These are phyloP conservation scores for Cryptococcus sp. DNA, from an alignment of 1,284 basidiomycete species.

Conservation along the genomic window DNA sequence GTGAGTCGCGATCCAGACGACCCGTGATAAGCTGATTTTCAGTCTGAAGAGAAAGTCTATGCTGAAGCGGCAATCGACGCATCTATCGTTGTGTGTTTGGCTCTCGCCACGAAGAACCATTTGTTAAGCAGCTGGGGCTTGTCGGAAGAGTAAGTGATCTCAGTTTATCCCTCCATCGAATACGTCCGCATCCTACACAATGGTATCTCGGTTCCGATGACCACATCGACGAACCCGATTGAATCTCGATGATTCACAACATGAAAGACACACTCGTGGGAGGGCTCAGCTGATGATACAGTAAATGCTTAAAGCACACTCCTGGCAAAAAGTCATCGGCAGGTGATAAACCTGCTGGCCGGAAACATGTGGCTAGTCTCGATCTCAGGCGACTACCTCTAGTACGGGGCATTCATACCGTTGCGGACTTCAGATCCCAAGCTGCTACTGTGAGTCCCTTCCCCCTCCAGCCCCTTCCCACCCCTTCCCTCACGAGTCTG, in stretches of 20 bases:
- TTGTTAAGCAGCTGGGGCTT: constrained; percentile 74
- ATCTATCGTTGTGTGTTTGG: constrained; percentile 70
- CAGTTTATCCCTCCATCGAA: constrained; percentile 6
- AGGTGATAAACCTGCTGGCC: constrained; percentile 72
- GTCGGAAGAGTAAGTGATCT: constrained; percentile 69
- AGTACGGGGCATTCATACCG: constrained; percentile 31
- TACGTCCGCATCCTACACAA: no score
- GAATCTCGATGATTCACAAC: neutral
- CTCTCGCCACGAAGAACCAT: constrained; percentile 77
- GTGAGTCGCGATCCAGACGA: constrained; percentile 2
- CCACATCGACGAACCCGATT: no score
- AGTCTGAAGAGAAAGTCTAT: constrained; percentile 17
- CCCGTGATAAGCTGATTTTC: neutral
- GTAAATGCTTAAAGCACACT: constrained; percentile 81
- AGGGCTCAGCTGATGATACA: constrained; percentile 42
- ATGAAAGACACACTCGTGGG: neutral
- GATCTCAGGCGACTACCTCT: constrained; percentile 29
- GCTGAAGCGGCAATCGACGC: constrained; percentile 41
- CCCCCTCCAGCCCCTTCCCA: no score
- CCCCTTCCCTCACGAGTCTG: no score
- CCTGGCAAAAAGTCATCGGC: constrained; percentile 77
- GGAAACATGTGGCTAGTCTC: constrained; percentile 30
- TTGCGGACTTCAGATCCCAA: constrained; percentile 36
- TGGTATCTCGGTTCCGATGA: no score
- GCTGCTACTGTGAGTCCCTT: constrained; percentile 33